Percentiles rank a stretch among this genome's conserved stretches.
These are phyloP conservation scores for Samsoniella hepiali DNA, from an alignment of 2,329 filamentous ascomycete species.

Conservation along the genomic window DNA sequence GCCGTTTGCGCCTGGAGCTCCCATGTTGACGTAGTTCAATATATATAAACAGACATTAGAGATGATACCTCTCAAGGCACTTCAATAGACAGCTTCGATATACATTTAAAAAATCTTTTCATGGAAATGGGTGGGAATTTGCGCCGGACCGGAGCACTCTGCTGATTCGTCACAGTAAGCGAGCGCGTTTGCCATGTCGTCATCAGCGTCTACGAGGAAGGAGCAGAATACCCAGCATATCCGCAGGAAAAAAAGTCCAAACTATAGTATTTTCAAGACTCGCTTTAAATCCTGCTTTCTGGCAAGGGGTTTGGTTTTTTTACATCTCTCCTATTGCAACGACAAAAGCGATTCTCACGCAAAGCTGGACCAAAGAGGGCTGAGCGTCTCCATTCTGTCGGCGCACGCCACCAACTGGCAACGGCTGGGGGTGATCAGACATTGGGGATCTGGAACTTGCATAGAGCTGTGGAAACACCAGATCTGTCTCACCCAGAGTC, in stretches of 20 bases:
- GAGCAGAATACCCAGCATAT: not conserved
- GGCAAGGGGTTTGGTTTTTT: too few relatives aligned
- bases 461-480: not conserved
- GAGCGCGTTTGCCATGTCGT: constrained; percentile 3
- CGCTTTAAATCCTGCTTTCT: too few relatives aligned
- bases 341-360: too few relatives aligned
- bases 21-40: not conserved
- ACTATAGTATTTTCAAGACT: too few relatives aligned
- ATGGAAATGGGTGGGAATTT: not conserved
- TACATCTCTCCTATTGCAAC: too few relatives aligned
- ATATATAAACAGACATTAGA: too few relatives aligned
- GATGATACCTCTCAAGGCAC: too few relatives aligned
- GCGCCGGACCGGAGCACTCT: not conserved
- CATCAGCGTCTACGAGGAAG: not conserved
- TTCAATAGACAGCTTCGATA: too few relatives aligned
- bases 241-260: not conserved
- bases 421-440: not conserved
- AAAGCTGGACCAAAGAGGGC: too few relatives aligned
- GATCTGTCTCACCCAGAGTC: constrained; percentile 7
- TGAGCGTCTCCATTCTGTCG: not conserved
- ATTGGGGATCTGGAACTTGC: not conserved
- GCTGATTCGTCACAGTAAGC: constrained; percentile 1
- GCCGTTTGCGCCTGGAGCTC: not conserved
- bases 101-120: too few relatives aligned
- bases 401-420: not conserved